Conservation (phyloP, 1,284 basidiomycete genomes). For the Chondrostereum purpureum region DNA sequence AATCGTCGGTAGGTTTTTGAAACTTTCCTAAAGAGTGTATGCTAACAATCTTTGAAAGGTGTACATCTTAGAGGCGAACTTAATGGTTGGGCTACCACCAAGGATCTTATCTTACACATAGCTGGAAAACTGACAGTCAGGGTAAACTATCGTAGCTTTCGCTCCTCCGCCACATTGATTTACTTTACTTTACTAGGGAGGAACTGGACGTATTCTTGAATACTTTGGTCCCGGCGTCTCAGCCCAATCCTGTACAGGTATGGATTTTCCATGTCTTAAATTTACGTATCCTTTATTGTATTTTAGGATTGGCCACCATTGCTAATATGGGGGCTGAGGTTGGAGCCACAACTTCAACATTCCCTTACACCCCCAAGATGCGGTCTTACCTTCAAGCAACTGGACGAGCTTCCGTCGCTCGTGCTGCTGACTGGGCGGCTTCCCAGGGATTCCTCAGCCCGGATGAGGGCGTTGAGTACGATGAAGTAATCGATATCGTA, state of each 20-base stretch:
- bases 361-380: conserved; percentile 94
- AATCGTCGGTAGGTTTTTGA: conserved; percentile 71
- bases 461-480: conserved; percentile 91
- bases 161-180: background rate
- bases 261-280: conserved; percentile 9
- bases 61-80: conserved; percentile 88
- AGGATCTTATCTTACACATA: conserved; percentile 93
- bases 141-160: conserved; percentile 37
- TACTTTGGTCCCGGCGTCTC: conserved; percentile 96
- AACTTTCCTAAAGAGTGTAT: background rate
- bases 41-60: conserved; percentile 28
- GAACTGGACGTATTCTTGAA: conserved; percentile 94
- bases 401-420: conserved; percentile 81
- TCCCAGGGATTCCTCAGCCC: conserved; percentile 72
- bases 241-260: conserved; percentile 89
- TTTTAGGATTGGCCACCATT: conserved; percentile 80
- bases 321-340: conserved; percentile 99
- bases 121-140: conserved; percentile 93
- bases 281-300: background rate
- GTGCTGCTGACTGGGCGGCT: conserved; percentile 84
- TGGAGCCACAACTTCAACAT: conserved; percentile 95
- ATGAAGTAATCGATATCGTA: conserved; percentile 92
- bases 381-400: conserved; percentile 86
- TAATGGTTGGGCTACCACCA: conserved; percentile 91
- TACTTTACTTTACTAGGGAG: conserved; percentile 51